Evolutionary conservation across 495 filamentous ascomycete genomes (phyloP).

Genomic region (Friedmanniomyces endolithicus): DNA sequence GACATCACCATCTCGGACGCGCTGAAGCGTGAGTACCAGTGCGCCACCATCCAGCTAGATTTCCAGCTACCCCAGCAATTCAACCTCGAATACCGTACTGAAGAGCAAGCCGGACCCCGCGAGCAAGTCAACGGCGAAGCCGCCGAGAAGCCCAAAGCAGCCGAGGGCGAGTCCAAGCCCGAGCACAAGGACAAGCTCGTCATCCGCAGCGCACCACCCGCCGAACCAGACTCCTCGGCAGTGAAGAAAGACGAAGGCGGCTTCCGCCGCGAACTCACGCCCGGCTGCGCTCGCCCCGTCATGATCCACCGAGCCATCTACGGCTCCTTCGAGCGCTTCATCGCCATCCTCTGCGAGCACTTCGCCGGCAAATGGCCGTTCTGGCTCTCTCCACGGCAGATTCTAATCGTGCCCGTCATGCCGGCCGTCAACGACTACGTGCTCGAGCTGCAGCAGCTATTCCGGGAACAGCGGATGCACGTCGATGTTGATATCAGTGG

Average conservation of each 20-base stretch:
- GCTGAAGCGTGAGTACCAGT: constrained; percentile 68
- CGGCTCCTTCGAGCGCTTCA: constrained; percentile 87
- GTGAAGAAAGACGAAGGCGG: constrained; percentile 16
- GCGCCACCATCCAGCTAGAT: constrained; percentile 94
- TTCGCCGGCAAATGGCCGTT: constrained; percentile 98
- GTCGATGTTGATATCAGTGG: constrained; percentile 79
- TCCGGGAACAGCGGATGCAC: constrained; percentile 51
- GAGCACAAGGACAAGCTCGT: constrained; percentile 25
- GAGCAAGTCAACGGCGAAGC: constrained; percentile 26
- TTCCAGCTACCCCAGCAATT: constrained; percentile 85
- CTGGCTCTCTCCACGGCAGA: constrained; percentile 88
- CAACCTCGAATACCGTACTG: constrained; percentile 68
- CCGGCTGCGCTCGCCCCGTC: constrained; percentile 79
- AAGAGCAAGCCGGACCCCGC: constrained; percentile 33
- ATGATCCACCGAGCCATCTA: constrained; percentile 96
- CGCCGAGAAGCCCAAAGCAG: constrained; percentile 28
- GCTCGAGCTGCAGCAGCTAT: constrained; percentile 58
- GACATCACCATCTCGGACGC: constrained; percentile 83
- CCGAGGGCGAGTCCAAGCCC: constrained; percentile 27
- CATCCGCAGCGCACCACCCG: constrained; percentile 18
- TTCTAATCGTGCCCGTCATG: constrained; percentile 86
- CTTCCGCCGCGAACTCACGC: constrained; percentile 38
- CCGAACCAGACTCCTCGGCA: constrained; percentile 17
- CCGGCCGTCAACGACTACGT: constrained; percentile 73
- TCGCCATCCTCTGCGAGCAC: constrained; percentile 86